phyloP scores from a whole-genome alignment of 495 filamentous ascomycete genomes.

The Podospora fimiseda region DNA sequence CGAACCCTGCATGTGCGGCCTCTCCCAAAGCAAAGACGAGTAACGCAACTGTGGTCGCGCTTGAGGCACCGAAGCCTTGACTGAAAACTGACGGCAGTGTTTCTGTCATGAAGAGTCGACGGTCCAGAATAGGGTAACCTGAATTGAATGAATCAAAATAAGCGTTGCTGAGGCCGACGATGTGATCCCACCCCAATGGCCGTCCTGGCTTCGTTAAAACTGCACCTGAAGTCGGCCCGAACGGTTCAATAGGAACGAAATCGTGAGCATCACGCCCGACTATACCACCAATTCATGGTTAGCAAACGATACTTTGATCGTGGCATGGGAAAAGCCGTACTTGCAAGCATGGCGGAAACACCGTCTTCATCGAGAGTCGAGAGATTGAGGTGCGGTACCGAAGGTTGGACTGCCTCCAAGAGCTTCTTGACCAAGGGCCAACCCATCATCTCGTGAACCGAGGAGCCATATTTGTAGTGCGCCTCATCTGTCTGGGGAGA shows the following conservation, averaged over 20 bases:
- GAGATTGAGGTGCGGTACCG: constrained; percentile 25
- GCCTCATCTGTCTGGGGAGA: constrained; percentile 14
- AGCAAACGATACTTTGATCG: no score
- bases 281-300: no score
- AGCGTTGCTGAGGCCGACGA: constrained; percentile 42
- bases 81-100: constrained; percentile 40
- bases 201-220: no score
- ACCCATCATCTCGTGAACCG: constrained; percentile 51
- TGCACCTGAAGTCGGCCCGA: background rate
- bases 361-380: constrained; percentile 37
- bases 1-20: constrained; percentile 43
- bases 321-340: no score
- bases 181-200: constrained; percentile 39
- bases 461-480: constrained; percentile 44
- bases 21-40: constrained; percentile 53
- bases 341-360: constrained; percentile 25
- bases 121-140: constrained; percentile 49
- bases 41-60: constrained; percentile 44
- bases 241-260: constrained; percentile 8
- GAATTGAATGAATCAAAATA: constrained; percentile 55
- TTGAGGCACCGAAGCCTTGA: constrained; percentile 46
- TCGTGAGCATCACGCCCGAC: constrained; percentile 19
- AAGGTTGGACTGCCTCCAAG: constrained; percentile 23
- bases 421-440: constrained; percentile 51
- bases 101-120: constrained; percentile 43